Evolutionary conservation across 2,329 filamentous ascomycete species (phyloP), one percentile per base, ranked within the genome.

Genomic region (Colletotrichum horii): DNA sequence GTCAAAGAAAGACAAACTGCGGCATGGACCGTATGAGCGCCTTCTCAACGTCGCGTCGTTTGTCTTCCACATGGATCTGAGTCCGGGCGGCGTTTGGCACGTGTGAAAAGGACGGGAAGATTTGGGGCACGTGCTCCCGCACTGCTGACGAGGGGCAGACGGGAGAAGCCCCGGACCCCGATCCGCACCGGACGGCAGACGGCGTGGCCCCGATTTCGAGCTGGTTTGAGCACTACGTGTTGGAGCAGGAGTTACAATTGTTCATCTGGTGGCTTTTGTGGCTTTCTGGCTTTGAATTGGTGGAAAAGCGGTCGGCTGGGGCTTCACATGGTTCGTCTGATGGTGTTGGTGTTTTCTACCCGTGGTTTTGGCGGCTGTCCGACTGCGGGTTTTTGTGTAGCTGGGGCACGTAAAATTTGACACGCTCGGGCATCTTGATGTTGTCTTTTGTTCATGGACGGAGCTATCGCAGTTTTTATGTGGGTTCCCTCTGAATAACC

Each of bases 121-220:
- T 48, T 58, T 60, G 43, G 36, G 19, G 69, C 69, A 74, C 70
- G 70, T 74, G 64, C 58, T 60, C 62, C 68, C 72, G 56, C 28
- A 26, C 30, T 43, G 38, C 24, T 24, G 4, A 48, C 22, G 34
- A 36, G n/a, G 43, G 55, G 26, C 26, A 38, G 24, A 43, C 26
- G 22, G n/a, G 14, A 15, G 43, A 66, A 48, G 43, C n/a, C 62
- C 24, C 65, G 65, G 65, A 56, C 65, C 52, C 58, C 22, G 61
- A 30, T 70, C 56, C 56, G 43, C 22, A 22, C 55, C 19, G 67
- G 56, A 52, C 28, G n/a, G 65, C 28, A 56, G 65, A 43, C 38
- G 38, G 36, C 36, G 38, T 66, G 22, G 38, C 62, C 28, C 62
- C n/a, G 34, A 26, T 24, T 26, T 7, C 24, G 55, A 58, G 24